Evolutionary conservation across 2,329 filamentous ascomycete genomes (phyloP), one percentile per base, ranked within the genome.

Genomic region (Fusarium heterosporum): DNA sequence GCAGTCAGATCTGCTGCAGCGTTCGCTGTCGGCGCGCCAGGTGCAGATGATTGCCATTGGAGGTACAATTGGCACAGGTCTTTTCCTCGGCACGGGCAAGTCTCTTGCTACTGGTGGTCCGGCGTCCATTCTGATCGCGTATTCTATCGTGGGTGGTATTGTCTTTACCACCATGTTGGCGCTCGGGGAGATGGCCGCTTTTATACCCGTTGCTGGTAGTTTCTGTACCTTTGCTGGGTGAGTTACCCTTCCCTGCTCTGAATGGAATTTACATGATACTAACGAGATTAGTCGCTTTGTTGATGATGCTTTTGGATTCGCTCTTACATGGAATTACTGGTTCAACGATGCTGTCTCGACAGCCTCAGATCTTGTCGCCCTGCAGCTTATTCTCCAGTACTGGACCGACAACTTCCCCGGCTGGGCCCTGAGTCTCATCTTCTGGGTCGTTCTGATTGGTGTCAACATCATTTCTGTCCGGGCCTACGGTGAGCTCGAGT

Each of bases 11-110:
- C 79, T 78, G 52, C 78, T 90, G 12, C 80, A 80, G 19, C 84
- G 87, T 7, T 82, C 84, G 40, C 79, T 89, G 13, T 86, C 85
- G 4, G 75, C 85, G 16, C 83, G 87, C n/a, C 88, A 90, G 74
- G 85, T 90, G 12, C 87, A 90, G 77, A 89, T 90, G 87, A 88
- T 90, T 62, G 88, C 88, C 41, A 85, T 87, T 47, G 85, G 83
- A 19, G 85, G 85, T 34, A 87, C 84, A 2, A 87, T 87, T 45
- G 85, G 85, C 10, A 89, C 87, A 0, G 87, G 87, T 4, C 76
- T 90, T 6, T 90, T 90, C 66, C 79, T 90, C 8, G 87, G 87
- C 29, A 88, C 86, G 1, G 87, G 87, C 11, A 86, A 85, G 71
- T 84, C 86, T 6, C 76, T 90, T 38, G 82, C 85, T 2, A 87